Base-by-base conservation (phyloP, 768 basidiomycete species). In the Tylopilus sp. region DNA sequence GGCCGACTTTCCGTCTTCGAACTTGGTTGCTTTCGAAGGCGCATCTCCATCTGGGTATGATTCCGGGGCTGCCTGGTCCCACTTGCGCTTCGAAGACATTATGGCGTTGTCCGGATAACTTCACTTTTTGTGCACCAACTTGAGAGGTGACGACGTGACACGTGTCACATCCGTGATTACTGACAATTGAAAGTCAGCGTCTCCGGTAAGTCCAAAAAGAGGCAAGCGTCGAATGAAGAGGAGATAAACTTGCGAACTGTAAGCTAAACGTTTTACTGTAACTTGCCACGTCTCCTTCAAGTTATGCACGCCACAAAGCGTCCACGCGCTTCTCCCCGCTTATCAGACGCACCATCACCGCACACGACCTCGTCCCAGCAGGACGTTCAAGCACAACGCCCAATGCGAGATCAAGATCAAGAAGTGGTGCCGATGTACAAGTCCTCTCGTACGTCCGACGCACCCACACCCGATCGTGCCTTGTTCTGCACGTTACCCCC, bases 401-500 rank as follows among this genome's bases (percentile, higher is more conserved):
- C 22, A 40, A 11, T 30, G 3, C 43, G 30, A 47, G 38, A 51
- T 23, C 60, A 56, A 33, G 57, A 59, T 50, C 55, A 44, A 47
- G 67, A 68, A 23, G 1, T 33, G 28, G 22, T 23, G 25, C 68
- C 67, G 38, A 72, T 71, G 51, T 51, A 51, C 53, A 72, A 69
- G 51, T 63, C 67, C n/a, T 67, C 64, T 45, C 67, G 69, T 8
- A 66, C 65, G 13, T 56, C 61, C 21, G 61, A 63, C 33, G 44
- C 62, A 13, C 48, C 61, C 15, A 51, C 60, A 2, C 48, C 57
- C 23, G 62, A 59, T n/a, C 75, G 70, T 45, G 73, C 73, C 2
- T 63, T 90, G 18, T 59, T 86, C 21, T 93, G 90, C 69, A 82
- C 79, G 6, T 75, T 94, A 17, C 89, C 91, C 2, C 92, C 92